Conservation (phyloP, 1,284 basidiomycete species). For the Apiotrichum veenhuisii region DNA sequence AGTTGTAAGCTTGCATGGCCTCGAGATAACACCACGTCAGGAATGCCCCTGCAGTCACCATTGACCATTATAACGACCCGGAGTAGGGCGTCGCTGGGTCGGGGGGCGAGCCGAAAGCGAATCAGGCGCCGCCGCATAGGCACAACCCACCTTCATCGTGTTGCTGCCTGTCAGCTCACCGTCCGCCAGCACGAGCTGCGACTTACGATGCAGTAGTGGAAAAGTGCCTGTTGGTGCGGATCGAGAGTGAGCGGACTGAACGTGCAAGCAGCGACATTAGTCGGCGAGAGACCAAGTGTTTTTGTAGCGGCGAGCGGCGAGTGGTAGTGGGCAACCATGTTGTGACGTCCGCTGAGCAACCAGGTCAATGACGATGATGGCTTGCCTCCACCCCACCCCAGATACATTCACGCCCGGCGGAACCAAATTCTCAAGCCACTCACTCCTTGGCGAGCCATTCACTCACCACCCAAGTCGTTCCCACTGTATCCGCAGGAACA, state of each 20-base stretch:
- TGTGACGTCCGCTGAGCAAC: neutral
- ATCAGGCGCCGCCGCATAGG: neutral
- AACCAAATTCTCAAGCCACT: too few species aligned
- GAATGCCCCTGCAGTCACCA: neutral
- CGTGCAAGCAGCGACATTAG: neutral
- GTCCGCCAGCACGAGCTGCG: neutral
- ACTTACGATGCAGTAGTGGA: conserved; percentile 5
- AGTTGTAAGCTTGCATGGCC: too few species aligned
- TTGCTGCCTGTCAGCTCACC: neutral
- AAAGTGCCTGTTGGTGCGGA: neutral
- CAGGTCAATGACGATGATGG: neutral
- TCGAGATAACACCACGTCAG: neutral
- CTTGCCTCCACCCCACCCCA: neutral
- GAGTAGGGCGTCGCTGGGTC: too few species aligned
- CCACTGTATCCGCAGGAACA: too few species aligned
- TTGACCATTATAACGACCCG: too few species aligned
- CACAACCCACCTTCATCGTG: conserved; percentile 4
- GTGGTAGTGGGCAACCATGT: neutral
- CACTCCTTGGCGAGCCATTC: too few species aligned
- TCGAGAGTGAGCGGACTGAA: neutral
- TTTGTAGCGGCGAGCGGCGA: neutral
- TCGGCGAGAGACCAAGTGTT: neutral
- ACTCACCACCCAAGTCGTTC: too few species aligned
- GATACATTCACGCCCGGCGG: too few species aligned
- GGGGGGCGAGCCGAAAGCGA: neutral